These are phyloP conservation scores for Metschnikowia anglica DNA, from an alignment of 805 yeast species.

Conservation along the genomic window DNA sequence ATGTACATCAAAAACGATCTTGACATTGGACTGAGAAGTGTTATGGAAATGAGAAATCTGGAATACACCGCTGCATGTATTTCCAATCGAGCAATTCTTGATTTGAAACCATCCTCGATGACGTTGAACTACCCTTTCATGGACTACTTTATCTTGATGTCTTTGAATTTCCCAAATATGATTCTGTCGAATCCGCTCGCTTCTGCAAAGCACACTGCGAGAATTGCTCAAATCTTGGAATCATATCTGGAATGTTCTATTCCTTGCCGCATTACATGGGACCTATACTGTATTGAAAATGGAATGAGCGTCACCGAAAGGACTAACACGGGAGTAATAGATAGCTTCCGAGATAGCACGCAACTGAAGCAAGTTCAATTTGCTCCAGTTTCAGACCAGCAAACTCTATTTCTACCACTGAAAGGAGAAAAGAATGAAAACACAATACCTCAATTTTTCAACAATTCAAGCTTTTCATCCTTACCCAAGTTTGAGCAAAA, in stretches of 20 bases:
- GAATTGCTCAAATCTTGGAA: constrained; percentile 11
- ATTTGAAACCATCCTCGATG: constrained; percentile 2
- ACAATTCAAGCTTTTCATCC: background rate
- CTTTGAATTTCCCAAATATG: constrained; percentile 22
- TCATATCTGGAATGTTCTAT: constrained; percentile 11
- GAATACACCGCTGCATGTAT: constrained; percentile 19
- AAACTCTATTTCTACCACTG: background rate
- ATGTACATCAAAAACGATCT: constrained; percentile 8
- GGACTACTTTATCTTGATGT: constrained; percentile 21
- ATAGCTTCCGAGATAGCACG: constrained; percentile 1
- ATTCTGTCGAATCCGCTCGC: constrained; percentile 14
- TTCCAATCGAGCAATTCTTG: constrained; percentile 14
- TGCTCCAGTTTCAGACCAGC: background rate
- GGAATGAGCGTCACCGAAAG: background rate
- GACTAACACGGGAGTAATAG: background rate
- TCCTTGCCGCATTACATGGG: constrained; percentile 22
- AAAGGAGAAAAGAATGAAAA: background rate
- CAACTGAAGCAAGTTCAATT: background rate
- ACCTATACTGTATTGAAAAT: constrained; percentile 19
- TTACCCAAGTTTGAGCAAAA: constrained; percentile 3
- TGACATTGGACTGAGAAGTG: constrained; percentile 4
- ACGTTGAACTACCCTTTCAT: constrained; percentile 20
- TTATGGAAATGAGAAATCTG: constrained; percentile 14
- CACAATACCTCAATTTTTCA: background rate
- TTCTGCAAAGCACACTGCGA: constrained; percentile 6